Conservation (phyloP, 2,329 filamentous ascomycete species). For the Arthroderma sp. region DNA sequence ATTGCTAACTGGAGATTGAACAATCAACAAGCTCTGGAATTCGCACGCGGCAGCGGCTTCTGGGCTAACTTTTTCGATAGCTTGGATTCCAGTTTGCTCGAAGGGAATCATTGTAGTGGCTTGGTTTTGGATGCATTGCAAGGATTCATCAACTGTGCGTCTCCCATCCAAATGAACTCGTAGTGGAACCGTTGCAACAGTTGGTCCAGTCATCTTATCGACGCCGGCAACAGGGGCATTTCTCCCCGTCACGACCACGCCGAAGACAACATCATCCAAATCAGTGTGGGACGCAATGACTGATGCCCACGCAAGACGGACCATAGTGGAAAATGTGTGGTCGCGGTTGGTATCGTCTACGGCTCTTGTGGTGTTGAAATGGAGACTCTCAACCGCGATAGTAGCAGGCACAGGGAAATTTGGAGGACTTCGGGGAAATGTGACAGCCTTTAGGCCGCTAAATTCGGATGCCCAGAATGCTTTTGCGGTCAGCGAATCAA, state of each 20-base stretch:
- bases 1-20: slow-evolving; percentile 9
- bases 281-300: slow-evolving; percentile 21
- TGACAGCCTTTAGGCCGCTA: neutral
- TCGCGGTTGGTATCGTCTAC: neutral
- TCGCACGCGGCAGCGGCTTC: slow-evolving; percentile 28
- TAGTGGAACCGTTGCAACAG: slow-evolving; percentile 27
- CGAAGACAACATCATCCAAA: slow-evolving; percentile 26
- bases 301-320: slow-evolving; percentile 21
- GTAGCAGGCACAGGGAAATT: no score
- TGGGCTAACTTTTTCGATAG: slow-evolving; percentile 39
- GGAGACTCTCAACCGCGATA: no score
- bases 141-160: slow-evolving; percentile 2
- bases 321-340: neutral
- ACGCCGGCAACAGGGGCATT: slow-evolving; percentile 24
- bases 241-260: slow-evolving; percentile 27
- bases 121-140: slow-evolving; percentile 41
- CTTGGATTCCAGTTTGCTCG: slow-evolving; percentile 35
- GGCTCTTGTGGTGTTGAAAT: no score
- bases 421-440: neutral
- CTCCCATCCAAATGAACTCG: slow-evolving; percentile 17
- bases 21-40: slow-evolving; percentile 28
- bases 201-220: slow-evolving; percentile 27
- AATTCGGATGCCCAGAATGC: neutral
- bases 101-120: slow-evolving; percentile 44
- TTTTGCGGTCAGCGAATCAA: no score